Conservation (phyloP, 345 rosid genomes). For the Moringa oleifera region DNA sequence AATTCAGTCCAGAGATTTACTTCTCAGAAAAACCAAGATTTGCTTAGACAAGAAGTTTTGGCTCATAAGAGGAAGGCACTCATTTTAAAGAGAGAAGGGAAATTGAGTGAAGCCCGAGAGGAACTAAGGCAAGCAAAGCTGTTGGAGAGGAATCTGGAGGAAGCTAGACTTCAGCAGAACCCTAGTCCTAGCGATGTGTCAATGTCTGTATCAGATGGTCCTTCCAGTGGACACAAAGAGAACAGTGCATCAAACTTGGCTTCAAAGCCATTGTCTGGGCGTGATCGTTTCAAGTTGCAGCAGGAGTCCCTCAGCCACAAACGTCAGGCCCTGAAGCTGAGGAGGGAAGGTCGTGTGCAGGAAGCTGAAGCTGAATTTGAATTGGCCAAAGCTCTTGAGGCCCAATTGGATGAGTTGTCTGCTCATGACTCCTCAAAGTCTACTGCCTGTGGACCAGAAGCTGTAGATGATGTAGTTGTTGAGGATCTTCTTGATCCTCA, state of each 20-base stretch:
- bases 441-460: slow-evolving; percentile 34
- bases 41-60: slow-evolving; percentile 54
- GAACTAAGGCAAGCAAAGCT: slow-evolving; percentile 74
- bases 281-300: slow-evolving; percentile 84
- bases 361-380: slow-evolving; percentile 96
- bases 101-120: slow-evolving; percentile 69
- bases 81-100: slow-evolving; percentile 80
- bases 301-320: slow-evolving; percentile 84
- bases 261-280: slow-evolving; percentile 59
- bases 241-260: slow-evolving; percentile 32
- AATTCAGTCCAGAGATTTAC: slow-evolving; percentile 21
- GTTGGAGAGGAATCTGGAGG: slow-evolving; percentile 57
- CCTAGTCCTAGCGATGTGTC: slow-evolving; percentile 13
- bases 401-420: slow-evolving; percentile 50
- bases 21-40: slow-evolving; percentile 33
- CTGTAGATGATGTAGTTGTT: slow-evolving; percentile 40
- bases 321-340: slow-evolving; percentile 79
- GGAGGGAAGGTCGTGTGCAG: slow-evolving; percentile 67
- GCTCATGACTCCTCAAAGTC: slow-evolving; percentile 30
- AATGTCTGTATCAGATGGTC: slow-evolving; percentile 18
- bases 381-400: slow-evolving; percentile 82
- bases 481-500: slow-evolving; percentile 95
- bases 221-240: slow-evolving; percentile 36
- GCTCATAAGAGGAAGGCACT: slow-evolving; percentile 74
- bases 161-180: slow-evolving; percentile 29